phyloP scores from a whole-genome alignment of 345 rosid genomes.

The Durio zibethinus region DNA sequence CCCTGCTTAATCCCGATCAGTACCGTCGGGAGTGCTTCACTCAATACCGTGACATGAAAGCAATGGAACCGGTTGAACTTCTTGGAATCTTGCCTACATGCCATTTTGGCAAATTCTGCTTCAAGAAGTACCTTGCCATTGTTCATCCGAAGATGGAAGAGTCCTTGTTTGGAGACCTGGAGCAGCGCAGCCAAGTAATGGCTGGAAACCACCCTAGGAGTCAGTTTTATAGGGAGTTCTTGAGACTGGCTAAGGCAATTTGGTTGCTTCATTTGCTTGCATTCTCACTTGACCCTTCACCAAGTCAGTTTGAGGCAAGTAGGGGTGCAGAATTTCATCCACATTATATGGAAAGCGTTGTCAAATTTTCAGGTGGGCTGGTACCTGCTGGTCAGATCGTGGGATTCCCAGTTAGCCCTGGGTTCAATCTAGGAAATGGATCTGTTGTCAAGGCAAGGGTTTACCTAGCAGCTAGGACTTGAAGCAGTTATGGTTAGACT shows the following conservation, averaged over 20 bases:
- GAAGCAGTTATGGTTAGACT: background rate
- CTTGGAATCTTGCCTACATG: conserved; percentile 85
- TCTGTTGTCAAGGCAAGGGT: conserved; percentile 83
- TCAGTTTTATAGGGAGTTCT: conserved; percentile 77
- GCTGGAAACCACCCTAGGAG: conserved; percentile 80
- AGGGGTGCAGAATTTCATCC: conserved; percentile 80
- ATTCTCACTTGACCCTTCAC: conserved; percentile 82
- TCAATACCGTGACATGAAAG: conserved; percentile 85
- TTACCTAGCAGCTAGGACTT: conserved; percentile 53
- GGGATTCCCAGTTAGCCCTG: conserved; percentile 84
- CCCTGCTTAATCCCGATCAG: conserved; percentile 75
- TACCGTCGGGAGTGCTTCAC: conserved; percentile 81
- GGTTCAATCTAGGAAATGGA: conserved; percentile 79
- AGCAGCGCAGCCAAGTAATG: conserved; percentile 58
- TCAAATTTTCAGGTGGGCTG: conserved; percentile 52
- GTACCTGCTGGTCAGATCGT: conserved; percentile 71
- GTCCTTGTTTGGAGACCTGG: conserved; percentile 81
- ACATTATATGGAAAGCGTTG: conserved; percentile 83
- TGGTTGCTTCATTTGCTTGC: conserved; percentile 96
- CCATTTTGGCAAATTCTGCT: conserved; percentile 84
- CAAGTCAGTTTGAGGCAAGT: conserved; percentile 80
- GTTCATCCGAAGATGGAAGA: conserved; percentile 94
- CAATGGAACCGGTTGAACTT: conserved; percentile 88
- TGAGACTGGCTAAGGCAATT: conserved; percentile 71
- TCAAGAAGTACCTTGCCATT: conserved; percentile 72